Percentiles rank a stretch among this genome's conserved stretches.
phyloP scores from a whole-genome alignment of 495 filamentous ascomycete genomes.

The Aspergillus panamensis region DNA sequence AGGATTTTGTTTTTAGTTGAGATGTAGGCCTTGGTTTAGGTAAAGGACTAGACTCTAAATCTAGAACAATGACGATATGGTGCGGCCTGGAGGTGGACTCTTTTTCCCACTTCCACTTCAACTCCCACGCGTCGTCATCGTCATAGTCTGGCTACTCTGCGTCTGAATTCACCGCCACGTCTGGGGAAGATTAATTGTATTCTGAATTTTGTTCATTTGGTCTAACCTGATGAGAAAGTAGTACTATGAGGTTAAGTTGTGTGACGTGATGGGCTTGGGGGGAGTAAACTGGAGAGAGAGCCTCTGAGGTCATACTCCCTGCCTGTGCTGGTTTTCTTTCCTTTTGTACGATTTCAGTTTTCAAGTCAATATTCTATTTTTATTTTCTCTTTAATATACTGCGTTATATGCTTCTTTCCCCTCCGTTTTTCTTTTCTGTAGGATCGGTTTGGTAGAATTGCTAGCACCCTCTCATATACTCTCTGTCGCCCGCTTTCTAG shows the following conservation, averaged over 20 bases:
- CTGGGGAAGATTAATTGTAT: not conserved
- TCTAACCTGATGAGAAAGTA: not conserved
- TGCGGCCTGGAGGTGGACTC: conserved; percentile 16
- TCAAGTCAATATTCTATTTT: not conserved
- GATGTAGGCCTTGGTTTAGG: not conserved
- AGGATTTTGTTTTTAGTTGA: too few relatives aligned
- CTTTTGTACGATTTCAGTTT: conserved; percentile 11
- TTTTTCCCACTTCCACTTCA: conserved; percentile 15
- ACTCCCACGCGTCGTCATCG: conserved; percentile 6
- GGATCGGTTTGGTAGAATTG: not conserved
- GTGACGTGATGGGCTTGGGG: conserved; percentile 6
- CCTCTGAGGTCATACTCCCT: conserved; percentile 1
- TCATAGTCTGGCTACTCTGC: not conserved
- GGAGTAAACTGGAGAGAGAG: not conserved
- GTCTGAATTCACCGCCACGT: not conserved
- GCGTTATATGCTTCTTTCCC: not conserved
- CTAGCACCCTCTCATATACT: not conserved
- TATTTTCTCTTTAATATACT: conserved; percentile 12
- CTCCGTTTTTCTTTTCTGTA: not conserved
- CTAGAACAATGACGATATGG: not conserved
- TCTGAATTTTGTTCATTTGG: too few relatives aligned
- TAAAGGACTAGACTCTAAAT: not conserved
- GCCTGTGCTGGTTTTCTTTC: conserved; percentile 21
- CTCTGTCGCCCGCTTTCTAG: not conserved
- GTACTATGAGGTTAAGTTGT: not conserved